Evolutionary conservation across 2,329 filamentous ascomycete genomes (phyloP).

Genomic region (Chaetoscypha palmicola): DNA sequence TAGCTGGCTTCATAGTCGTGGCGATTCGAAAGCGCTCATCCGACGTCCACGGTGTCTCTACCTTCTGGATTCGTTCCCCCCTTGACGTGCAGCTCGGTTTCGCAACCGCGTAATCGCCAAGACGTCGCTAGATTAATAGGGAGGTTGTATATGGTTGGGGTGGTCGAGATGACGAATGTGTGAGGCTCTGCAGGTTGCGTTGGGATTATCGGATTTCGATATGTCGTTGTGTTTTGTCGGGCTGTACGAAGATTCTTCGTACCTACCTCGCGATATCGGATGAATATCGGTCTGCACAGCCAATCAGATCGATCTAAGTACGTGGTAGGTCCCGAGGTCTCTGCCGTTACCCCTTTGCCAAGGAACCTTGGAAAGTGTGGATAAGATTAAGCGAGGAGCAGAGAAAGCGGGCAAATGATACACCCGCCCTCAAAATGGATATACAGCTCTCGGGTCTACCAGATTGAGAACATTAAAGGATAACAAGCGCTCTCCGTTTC

Average conservation of each 20-base stretch:
- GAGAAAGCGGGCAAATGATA: too few species aligned
- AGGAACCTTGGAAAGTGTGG: too few species aligned
- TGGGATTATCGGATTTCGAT: background rate
- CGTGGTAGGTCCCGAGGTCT: too few species aligned
- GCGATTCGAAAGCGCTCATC: background rate
- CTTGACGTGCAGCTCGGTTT: background rate
- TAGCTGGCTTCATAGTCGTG: conserved; percentile 13
- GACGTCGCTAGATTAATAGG: background rate
- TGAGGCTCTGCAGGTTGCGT: background rate
- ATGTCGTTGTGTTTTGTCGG: background rate
- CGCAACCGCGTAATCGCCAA: background rate
- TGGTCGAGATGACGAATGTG: background rate
- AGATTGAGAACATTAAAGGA: too few species aligned
- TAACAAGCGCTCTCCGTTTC: too few species aligned
- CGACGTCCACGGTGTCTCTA: background rate
- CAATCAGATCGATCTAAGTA: too few species aligned
- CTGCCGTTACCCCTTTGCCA: too few species aligned
- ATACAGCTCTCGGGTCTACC: too few species aligned
- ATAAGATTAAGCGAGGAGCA: too few species aligned
- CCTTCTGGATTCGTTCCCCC: background rate
- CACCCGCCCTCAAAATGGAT: too few species aligned
- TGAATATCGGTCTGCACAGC: too few species aligned
- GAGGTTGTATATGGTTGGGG: background rate
- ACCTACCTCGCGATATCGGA: background rate
- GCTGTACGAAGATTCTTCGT: background rate